These are phyloP conservation scores for Picochlorum sp. DNA, from an alignment of 139 green algal genomes.

Conservation along the genomic window DNA sequence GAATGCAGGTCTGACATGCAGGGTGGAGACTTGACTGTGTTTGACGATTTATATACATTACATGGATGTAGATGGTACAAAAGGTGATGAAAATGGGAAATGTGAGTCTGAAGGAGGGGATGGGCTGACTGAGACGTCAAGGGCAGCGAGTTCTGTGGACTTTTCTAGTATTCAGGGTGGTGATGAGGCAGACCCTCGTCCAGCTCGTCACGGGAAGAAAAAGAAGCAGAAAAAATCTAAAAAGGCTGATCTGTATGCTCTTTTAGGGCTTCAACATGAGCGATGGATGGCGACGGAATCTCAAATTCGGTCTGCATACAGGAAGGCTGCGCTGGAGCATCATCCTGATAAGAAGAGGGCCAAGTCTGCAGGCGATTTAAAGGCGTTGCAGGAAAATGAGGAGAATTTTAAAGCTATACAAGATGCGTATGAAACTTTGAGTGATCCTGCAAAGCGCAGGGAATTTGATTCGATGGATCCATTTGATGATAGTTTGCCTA, in stretches of 20 bases:
- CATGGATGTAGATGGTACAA: slow-evolving; percentile 10
- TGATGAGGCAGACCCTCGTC: slow-evolving; percentile 8
- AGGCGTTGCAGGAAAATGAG: slow-evolving; percentile 40
- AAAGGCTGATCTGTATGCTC: slow-evolving; percentile 66
- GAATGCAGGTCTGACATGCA: background rate
- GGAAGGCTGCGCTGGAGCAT: slow-evolving; percentile 67
- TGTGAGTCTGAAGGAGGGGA: slow-evolving; percentile 2
- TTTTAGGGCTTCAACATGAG: slow-evolving; percentile 66
- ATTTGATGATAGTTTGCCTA: slow-evolving; percentile 90
- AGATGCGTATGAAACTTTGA: slow-evolving; percentile 73
- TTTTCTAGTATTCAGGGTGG: slow-evolving; percentile 20
- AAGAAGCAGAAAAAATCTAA: slow-evolving; percentile 54
- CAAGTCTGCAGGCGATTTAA: slow-evolving; percentile 25
- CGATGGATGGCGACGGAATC: slow-evolving; percentile 72
- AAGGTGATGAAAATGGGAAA: slow-evolving; percentile 7
- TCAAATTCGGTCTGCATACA: slow-evolving; percentile 78
- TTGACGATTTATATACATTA: too few relatives aligned
- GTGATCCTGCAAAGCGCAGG: slow-evolving; percentile 61
- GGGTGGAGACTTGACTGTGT: background rate
- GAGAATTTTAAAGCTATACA: slow-evolving; percentile 82
- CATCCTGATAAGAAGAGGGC: slow-evolving; percentile 83
- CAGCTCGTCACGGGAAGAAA: slow-evolving; percentile 28
- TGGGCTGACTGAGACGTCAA: background rate
- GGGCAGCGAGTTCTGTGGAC: slow-evolving; percentile 13
- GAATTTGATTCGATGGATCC: slow-evolving; percentile 89